These are phyloP conservation scores for Theobroma grandiflorum DNA, from an alignment of 441 rosid species.

Conservation along the genomic window DNA sequence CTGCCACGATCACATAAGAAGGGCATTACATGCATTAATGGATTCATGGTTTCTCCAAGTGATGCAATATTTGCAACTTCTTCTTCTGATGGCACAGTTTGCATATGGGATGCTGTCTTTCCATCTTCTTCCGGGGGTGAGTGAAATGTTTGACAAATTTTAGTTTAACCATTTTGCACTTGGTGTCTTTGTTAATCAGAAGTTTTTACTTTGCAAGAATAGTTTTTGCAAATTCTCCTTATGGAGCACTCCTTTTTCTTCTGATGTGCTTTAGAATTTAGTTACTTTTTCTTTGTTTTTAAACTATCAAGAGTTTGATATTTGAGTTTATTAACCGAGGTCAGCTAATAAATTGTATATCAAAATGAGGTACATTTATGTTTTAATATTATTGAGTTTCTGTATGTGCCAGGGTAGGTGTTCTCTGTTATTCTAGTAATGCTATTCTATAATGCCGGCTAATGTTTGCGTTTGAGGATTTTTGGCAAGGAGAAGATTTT, in stretches of 20 bases:
- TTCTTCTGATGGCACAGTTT: constrained; percentile 84
- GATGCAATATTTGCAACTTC: constrained; percentile 76
- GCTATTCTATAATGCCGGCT: not conserved
- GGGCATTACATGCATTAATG: constrained; percentile 87
- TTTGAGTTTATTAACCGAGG: not conserved
- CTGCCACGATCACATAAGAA: constrained; percentile 83
- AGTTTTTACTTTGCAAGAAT: not conserved
- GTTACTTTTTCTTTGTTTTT: not conserved
- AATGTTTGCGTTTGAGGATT: not conserved
- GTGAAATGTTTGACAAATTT: constrained; percentile 20
- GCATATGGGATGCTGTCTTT: constrained; percentile 68
- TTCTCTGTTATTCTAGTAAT: not conserved
- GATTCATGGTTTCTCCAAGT: constrained; percentile 68
- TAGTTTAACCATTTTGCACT: constrained; percentile 14
- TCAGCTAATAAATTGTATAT: constrained; percentile 11
- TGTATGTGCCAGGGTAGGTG: not conserved
- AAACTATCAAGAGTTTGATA: not conserved
- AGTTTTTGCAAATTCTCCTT: constrained; percentile 1
- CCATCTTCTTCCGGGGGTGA: constrained; percentile 62
- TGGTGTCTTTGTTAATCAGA: not conserved
- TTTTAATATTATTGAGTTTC: not conserved
- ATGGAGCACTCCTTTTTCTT: not conserved
- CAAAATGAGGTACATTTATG: not conserved
- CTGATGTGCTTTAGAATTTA: not conserved
- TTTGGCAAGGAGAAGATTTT: not conserved